Evolutionary conservation across 1,284 basidiomycete genomes (phyloP).

Genomic region (Tetrapyrgos nigripes): DNA sequence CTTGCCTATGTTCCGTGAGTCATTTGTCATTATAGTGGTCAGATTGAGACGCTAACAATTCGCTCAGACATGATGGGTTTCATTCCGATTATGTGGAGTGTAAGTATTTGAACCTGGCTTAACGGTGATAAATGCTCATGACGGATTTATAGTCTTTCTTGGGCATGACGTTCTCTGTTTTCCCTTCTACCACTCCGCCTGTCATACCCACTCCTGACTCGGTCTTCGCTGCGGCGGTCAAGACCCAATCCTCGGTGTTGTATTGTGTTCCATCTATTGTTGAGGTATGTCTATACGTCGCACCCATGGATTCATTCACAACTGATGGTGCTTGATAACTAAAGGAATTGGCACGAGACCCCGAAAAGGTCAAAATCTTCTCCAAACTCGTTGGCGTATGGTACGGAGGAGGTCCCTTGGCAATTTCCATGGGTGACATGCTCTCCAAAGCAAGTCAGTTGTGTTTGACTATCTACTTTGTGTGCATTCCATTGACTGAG

Average conservation of each 20-base stretch:
- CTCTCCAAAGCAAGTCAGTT: not conserved
- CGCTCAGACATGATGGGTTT: constrained; percentile 25
- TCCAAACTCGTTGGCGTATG: constrained; percentile 26
- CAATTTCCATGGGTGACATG: not conserved
- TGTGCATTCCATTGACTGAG: no score
- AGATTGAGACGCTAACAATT: not conserved
- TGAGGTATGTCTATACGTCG: no score
- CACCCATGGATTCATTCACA: no score
- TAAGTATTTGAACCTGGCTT: no score
- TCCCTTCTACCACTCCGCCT: constrained; percentile 26
- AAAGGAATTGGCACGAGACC: constrained; percentile 28
- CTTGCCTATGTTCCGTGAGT: constrained; percentile 21
- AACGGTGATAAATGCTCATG: no score
- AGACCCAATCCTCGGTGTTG: constrained; percentile 23
- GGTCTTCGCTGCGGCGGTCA: constrained; percentile 24
- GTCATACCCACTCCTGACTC: constrained; percentile 30
- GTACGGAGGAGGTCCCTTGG: not conserved
- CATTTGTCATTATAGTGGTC: not conserved
- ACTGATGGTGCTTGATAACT: no score
- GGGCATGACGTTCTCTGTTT: constrained; percentile 30
- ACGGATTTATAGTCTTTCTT: constrained; percentile 21
- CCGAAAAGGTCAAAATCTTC: constrained; percentile 22
- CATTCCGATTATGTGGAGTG: constrained; percentile 10
- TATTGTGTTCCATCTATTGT: constrained; percentile 34
- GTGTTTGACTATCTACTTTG: no score